These are phyloP conservation scores for Aspergillus pseudoviridinutans DNA, from an alignment of 2,329 filamentous ascomycete species.

Conservation along the genomic window DNA sequence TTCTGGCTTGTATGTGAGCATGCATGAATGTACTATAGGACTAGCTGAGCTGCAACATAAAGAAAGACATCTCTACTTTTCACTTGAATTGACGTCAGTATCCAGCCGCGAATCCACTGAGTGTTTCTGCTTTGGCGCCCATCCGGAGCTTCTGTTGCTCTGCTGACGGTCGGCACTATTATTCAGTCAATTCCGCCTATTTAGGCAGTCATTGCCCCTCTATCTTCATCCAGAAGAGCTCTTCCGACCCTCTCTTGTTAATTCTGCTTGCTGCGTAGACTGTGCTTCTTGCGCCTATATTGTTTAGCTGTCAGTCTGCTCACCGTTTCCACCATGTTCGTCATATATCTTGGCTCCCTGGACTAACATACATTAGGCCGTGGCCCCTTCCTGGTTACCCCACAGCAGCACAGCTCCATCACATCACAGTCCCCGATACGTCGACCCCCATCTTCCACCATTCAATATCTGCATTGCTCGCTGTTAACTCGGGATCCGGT, in stretches of 20 bases:
- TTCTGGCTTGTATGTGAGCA: constrained; percentile 1
- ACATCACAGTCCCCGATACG: neutral
- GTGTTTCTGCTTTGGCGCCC: neutral
- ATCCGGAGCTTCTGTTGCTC: neutral
- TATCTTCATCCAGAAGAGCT: neutral
- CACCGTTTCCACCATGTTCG: neutral
- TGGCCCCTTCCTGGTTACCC: neutral
- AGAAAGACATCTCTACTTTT: constrained; percentile 11
- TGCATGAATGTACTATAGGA: neutral
- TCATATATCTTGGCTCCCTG: neutral
- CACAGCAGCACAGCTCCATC: neutral
- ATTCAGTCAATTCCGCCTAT: neutral
- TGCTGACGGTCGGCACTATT: neutral
- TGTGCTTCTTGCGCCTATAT: neutral
- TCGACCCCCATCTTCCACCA: constrained; percentile 7
- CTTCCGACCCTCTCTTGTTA: neutral
- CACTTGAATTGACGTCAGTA: neutral
- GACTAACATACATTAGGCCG: neutral
- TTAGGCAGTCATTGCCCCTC: neutral
- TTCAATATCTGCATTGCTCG: neutral
- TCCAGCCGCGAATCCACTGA: neutral
- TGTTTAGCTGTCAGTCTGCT: neutral
- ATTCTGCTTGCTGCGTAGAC: neutral
- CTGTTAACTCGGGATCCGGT: neutral
- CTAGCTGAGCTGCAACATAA: neutral